Evolutionary conservation across 371 early-diverging fungal genomes (phyloP).

Genomic region (Mucor piriformis): DNA sequence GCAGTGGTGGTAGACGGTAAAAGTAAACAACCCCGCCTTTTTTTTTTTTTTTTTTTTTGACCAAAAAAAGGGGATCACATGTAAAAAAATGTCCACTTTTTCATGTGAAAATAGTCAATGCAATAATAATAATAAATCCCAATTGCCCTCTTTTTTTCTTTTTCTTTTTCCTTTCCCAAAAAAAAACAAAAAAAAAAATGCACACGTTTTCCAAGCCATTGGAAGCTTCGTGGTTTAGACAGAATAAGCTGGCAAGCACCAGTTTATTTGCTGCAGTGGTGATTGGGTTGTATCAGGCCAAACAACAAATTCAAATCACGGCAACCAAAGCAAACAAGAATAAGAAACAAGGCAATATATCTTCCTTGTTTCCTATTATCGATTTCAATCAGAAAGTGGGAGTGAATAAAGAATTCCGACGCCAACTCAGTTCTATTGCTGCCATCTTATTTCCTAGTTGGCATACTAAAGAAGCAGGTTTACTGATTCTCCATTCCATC

Average conservation of each 20-base stretch:
- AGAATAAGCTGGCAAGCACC: conserved; percentile 12
- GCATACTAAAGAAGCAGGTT: conserved; percentile 76
- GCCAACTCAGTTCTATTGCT: conserved; percentile 70
- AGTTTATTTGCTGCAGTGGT: conserved; percentile 14
- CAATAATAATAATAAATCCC: neutral
- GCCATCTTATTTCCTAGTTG: conserved; percentile 74
- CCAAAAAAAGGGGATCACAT: conserved; percentile 9
- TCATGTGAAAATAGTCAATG: conserved; percentile 1
- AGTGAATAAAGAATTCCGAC: conserved; percentile 69
- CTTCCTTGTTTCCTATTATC: conserved; percentile 34
- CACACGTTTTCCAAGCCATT: conserved; percentile 22
- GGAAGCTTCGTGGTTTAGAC: conserved; percentile 12
- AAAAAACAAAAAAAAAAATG: conserved; percentile 3
- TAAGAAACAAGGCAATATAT: conserved; percentile 2
- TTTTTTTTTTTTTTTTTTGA: neutral
- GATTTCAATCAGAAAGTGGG: conserved; percentile 52
- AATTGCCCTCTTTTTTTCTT: neutral
- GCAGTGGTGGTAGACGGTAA: conserved; percentile 33
- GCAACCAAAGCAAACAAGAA: conserved; percentile 1
- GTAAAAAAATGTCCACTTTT: neutral
- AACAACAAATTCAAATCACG: conserved; percentile 2
- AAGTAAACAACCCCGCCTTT: neutral
- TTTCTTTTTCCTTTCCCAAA: neutral
- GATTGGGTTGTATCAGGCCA: conserved; percentile 10
- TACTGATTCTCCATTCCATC: conserved; percentile 80